These are phyloP conservation scores for Gaultheria prostrata DNA, from an alignment of 148 eudicot species.

Conservation along the genomic window DNA sequence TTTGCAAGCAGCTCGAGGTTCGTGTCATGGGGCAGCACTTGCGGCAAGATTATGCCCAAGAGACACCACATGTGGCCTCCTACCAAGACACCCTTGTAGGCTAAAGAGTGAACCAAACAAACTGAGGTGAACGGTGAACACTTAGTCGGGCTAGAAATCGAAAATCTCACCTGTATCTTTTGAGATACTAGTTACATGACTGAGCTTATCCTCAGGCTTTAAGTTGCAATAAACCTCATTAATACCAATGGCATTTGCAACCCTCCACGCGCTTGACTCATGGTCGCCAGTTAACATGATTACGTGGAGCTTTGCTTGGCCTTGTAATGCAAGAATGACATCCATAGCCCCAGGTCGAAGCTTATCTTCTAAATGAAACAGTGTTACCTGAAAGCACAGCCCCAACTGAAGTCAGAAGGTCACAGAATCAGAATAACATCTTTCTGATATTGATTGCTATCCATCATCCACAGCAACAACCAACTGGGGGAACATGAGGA, in stretches of 20 bases:
- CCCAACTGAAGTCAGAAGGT: not conserved
- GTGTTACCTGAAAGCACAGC: slow-evolving; percentile 57
- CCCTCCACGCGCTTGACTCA: slow-evolving; percentile 79
- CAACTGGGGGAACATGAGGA: not conserved
- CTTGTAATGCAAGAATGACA: slow-evolving; percentile 58
- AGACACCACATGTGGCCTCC: too few species aligned
- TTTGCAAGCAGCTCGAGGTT: too few species aligned
- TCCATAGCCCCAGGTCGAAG: slow-evolving; percentile 76
- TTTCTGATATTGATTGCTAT: not conserved
- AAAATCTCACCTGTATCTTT: slow-evolving; percentile 61
- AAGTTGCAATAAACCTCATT: slow-evolving; percentile 75
- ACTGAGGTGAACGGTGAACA: not conserved
- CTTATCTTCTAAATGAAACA: slow-evolving; percentile 93
- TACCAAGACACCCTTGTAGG: too few species aligned
- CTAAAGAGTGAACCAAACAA: not conserved
- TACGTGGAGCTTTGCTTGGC: slow-evolving; percentile 65
- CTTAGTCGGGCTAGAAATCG: not conserved
- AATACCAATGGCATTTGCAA: slow-evolving; percentile 86
- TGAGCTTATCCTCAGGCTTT: slow-evolving; percentile 97
- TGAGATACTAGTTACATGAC: slow-evolving; percentile 82
- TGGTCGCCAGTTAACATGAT: slow-evolving; percentile 99
- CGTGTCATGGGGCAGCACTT: too few species aligned
- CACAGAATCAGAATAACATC: not conserved
- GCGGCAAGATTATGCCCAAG: too few species aligned
- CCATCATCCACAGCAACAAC: not conserved